Base-by-base conservation (phyloP, 371 early-diverging fungal genomes). In the Batrachochytrium dendrobatidis region DNA sequence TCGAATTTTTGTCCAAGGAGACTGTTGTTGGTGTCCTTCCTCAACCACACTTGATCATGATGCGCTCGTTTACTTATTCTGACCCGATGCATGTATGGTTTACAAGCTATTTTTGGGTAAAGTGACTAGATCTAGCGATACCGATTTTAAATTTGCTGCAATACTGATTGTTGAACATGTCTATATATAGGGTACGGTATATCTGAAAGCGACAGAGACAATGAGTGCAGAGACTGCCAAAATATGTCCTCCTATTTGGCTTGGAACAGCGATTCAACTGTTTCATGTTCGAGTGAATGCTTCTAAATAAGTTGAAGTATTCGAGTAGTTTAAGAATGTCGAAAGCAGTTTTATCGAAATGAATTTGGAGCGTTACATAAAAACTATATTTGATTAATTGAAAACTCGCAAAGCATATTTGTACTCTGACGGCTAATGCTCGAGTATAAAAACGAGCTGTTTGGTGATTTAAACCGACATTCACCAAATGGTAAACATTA, bases 21-120 rank as follows among this genome's bases (percentile, higher is more conserved):
- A 78, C 75, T 5, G 46, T 72, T 20, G 78, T 77, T 20, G 78
- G 78, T 1, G 48, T 78, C 2, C 63, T 78, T 5, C 76, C 78
- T 2, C 64, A 67, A 18, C 78, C 78, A 33, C 73, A 73, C 51
- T 74, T 70, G 32, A 58, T 78, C 26, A 61, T 59, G 33, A 60
- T 67, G 26, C 61, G 74, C 10, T 46, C 60, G 57, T 78, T 75
- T 50, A 32, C 54, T 4, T 70, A 64, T 55, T 48, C 64, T 1
- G 69, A 70, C 24, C 53, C 68, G 22, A 65, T 74, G 31, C 35
- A 69, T 28, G 55, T 70, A 0, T 78, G 78, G 78, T 72, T 78
- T 46, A 62, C 70, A 4, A 64, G 69, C 35, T 77, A 61, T 39
- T 60, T 77, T 45, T 77, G 77, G 77, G 71, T 67, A 68, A 8